These are phyloP conservation scores for Phlebiopsis gigantea DNA, from an alignment of 768 basidiomycete genomes.

Conservation along the genomic window DNA sequence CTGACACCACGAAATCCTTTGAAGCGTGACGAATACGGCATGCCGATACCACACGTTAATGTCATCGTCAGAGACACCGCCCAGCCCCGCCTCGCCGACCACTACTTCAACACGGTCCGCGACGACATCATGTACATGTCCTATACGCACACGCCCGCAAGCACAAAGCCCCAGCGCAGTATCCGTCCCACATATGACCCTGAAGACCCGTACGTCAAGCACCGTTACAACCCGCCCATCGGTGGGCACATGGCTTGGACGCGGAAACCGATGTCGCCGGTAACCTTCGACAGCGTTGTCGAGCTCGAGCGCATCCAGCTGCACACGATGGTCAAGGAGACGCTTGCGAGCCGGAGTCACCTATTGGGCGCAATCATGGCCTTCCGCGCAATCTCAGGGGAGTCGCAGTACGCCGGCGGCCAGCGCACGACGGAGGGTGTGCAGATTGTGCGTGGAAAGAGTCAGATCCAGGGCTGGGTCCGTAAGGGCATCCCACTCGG, in stretches of 20 bases:
- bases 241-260: slow-evolving; percentile 61
- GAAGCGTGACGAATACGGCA: slow-evolving; percentile 44
- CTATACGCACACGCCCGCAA: slow-evolving; percentile 69
- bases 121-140: slow-evolving; percentile 95
- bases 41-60: slow-evolving; percentile 69
- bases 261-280: slow-evolving; percentile 60
- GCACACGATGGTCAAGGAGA: slow-evolving; percentile 83
- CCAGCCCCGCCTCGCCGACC: slow-evolving; percentile 69
- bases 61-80: slow-evolving; percentile 66
- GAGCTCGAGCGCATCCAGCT: slow-evolving; percentile 79
- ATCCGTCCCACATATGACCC: slow-evolving; percentile 72
- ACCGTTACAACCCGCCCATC: slow-evolving; percentile 69
- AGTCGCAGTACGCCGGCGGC: slow-evolving; percentile 70
- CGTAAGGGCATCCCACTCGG: slow-evolving; percentile 78
- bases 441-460: slow-evolving; percentile 64
- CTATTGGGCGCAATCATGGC: slow-evolving; percentile 86
- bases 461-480: slow-evolving; percentile 78
- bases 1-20: slow-evolving; percentile 27
- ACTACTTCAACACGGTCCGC: slow-evolving; percentile 78
- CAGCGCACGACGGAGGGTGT: slow-evolving; percentile 68
- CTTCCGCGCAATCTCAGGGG: slow-evolving; percentile 81
- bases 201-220: slow-evolving; percentile 74
- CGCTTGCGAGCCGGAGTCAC: slow-evolving; percentile 60
- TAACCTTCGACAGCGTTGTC: slow-evolving; percentile 65
- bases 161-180: slow-evolving; percentile 46